Conservation (phyloP, 208 protist genomes). For the Naegleria lovaniensis region DNA sequence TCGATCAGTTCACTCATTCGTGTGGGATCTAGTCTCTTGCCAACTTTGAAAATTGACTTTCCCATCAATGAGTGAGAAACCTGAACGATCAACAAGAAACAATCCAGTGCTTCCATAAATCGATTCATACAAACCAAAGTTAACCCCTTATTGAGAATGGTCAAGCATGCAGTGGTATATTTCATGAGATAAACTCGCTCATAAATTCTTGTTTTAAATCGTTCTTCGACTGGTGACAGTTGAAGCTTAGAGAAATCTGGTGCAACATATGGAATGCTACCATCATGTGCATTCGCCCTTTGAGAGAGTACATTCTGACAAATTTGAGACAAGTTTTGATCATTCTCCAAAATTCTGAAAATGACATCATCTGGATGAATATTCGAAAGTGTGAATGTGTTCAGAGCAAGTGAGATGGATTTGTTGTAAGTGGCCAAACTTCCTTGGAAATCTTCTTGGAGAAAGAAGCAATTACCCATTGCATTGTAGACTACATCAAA, state of each 20-base stretch:
- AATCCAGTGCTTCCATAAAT: neutral
- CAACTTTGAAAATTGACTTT: neutral
- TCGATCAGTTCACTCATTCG: neutral
- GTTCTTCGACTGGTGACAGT: neutral
- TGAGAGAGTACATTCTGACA: neutral
- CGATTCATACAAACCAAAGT: neutral
- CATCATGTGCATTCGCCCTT: neutral
- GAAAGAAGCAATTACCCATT: neutral
- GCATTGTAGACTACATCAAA: constrained; percentile 10
- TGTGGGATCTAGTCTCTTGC: neutral
- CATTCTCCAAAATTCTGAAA: neutral
- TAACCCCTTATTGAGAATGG: neutral
- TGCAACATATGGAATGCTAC: neutral
- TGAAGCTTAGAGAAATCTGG: neutral
- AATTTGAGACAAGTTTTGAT: neutral
- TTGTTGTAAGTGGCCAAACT: neutral
- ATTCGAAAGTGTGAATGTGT: neutral
- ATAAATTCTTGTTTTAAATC: neutral
- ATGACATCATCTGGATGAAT: neutral
- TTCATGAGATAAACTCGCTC: neutral
- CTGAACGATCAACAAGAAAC: neutral
- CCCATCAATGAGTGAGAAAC: neutral
- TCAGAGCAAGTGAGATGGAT: neutral
- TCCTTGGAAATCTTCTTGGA: neutral
- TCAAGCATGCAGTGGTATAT: neutral